phyloP scores from a whole-genome alignment of 495 filamentous ascomycete species.

The Neurospora africana region DNA sequence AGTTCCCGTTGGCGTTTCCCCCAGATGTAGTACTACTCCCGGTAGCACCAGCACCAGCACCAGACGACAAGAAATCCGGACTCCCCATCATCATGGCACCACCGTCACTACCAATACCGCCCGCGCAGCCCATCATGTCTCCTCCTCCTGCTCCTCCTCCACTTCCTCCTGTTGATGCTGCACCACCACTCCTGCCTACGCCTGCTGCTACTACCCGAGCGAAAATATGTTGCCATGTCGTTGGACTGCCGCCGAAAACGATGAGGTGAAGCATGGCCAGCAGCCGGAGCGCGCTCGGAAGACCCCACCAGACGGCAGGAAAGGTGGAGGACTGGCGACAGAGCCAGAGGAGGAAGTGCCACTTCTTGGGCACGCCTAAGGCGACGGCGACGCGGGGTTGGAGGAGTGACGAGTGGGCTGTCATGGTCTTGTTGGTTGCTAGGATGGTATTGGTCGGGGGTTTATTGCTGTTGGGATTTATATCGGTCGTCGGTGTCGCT shows the following conservation, averaged over 20 bases:
- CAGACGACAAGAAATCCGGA: background rate
- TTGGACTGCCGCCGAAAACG: conserved; percentile 8
- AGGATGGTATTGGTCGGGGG: conserved; percentile 37
- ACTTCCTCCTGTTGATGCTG: conserved; percentile 32
- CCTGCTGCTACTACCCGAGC: conserved; percentile 25
- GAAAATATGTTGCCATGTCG: background rate
- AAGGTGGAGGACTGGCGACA: conserved; percentile 34
- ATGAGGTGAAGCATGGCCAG: conserved; percentile 26
- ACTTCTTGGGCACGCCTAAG: conserved; percentile 34
- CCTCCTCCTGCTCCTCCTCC: conserved; percentile 42
- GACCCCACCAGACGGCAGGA: conserved; percentile 34
- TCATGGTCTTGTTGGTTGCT: conserved; percentile 30
- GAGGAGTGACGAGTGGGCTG: conserved; percentile 45
- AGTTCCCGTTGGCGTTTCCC: background rate
- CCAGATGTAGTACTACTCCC: background rate
- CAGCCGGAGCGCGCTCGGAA: conserved; percentile 35
- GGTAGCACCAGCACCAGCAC: background rate
- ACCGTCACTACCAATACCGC: background rate
- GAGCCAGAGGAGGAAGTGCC: conserved; percentile 36
- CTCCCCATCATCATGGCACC: background rate
- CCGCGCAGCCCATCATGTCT: background rate
- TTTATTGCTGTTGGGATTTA: background rate
- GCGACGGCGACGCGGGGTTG: conserved; percentile 41
- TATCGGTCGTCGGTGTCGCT: background rate
- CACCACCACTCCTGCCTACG: conserved; percentile 15